Conservation (phyloP, 2,329 filamentous ascomycete species). For the Ceratocystis cubensis region DNA sequence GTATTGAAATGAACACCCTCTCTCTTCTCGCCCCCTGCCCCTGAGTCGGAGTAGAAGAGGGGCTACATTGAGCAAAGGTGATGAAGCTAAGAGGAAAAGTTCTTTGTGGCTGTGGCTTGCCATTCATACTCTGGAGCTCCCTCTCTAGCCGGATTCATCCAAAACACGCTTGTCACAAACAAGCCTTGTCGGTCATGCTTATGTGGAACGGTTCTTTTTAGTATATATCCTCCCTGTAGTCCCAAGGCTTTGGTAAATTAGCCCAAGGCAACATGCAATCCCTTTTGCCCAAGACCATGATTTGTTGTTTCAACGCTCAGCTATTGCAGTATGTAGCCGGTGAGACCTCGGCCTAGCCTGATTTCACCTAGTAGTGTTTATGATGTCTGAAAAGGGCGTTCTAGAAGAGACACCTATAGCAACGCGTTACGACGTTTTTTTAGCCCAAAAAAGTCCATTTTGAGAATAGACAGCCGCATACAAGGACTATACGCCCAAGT, state of each 20-base stretch:
- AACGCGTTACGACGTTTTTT: too few relatives aligned
- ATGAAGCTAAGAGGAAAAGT: too few relatives aligned
- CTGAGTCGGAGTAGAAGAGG: too few relatives aligned
- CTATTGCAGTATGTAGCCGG: not conserved
- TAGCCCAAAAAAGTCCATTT: too few relatives aligned
- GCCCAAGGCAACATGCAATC: not conserved
- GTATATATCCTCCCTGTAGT: not conserved
- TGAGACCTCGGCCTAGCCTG: not conserved
- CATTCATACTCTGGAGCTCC: not conserved
- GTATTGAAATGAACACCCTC: too few relatives aligned
- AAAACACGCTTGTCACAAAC: not conserved
- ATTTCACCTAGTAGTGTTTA: not conserved
- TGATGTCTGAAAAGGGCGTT: not conserved
- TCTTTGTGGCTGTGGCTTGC: not conserved
- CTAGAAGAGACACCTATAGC: not conserved
- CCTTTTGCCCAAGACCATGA: not conserved
- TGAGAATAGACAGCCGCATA: too few relatives aligned
- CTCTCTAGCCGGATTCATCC: not conserved
- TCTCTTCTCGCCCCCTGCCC: too few relatives aligned
- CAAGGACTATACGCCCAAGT: not conserved
- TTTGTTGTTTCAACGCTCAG: not conserved
- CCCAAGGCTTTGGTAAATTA: constrained; percentile 6
- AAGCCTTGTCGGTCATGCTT: not conserved
- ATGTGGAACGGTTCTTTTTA: not conserved
- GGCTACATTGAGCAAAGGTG: too few relatives aligned